phyloP scores from a whole-genome alignment of 2,329 filamentous ascomycete genomes.

The Colletotrichum shisoi region DNA sequence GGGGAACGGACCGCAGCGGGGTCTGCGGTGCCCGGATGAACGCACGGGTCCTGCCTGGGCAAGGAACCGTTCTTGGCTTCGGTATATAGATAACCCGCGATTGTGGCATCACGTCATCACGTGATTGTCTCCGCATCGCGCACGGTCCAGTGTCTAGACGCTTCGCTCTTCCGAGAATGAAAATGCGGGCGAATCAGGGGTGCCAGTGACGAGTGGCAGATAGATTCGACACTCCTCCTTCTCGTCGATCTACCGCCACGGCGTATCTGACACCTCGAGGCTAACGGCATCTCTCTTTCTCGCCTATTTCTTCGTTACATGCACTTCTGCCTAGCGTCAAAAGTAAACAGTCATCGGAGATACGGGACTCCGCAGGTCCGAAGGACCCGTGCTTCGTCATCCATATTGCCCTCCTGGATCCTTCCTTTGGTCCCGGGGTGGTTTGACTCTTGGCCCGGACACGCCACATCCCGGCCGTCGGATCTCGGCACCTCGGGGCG shows the following conservation, averaged over 20 bases:
- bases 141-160: background rate
- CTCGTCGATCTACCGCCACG: background rate
- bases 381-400: constrained; percentile 26
- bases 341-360: background rate
- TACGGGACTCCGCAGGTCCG: background rate
- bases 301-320: background rate
- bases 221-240: background rate
- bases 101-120: background rate
- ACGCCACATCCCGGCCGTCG: constrained; percentile 37
- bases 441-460: constrained; percentile 26
- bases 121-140: background rate
- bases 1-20: background rate
- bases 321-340: background rate
- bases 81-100: background rate
- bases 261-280: background rate
- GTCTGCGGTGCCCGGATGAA: background rate
- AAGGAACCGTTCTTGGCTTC: background rate
- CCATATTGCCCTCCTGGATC: background rate
- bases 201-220: constrained; percentile 4
- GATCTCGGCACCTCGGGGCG: constrained; percentile 29
- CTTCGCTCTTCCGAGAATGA: background rate
- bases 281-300: background rate
- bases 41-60: background rate
- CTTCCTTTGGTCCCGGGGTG: constrained; percentile 14
- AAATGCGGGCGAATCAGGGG: constrained; percentile 3